phyloP scores from a whole-genome alignment of 768 basidiomycete genomes.

The Xerocomellus amylosporus region DNA sequence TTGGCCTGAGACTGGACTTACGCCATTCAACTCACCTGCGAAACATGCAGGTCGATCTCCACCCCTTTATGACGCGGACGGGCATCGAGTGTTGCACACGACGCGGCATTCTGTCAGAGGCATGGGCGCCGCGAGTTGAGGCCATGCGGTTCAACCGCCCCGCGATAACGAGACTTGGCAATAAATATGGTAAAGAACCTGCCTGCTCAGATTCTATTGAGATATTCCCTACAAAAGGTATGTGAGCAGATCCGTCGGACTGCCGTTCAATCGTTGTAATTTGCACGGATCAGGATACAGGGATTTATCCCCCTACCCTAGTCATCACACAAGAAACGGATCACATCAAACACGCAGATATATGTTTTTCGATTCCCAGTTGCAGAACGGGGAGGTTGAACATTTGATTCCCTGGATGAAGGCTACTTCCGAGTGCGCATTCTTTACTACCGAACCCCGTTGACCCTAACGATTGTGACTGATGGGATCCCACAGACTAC shows the following conservation, averaged over 20 bases:
- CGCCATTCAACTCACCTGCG: constrained; percentile 3
- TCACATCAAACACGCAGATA: constrained; percentile 56
- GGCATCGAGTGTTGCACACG: constrained; percentile 55
- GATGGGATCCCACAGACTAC: constrained; percentile 9
- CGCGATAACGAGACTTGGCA: constrained; percentile 42
- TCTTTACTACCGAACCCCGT: neutral
- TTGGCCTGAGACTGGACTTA: neutral
- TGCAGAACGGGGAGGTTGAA: constrained; percentile 47
- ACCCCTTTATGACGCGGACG: constrained; percentile 68
- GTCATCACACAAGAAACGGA: constrained; percentile 50
- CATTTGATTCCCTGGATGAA: constrained; percentile 54
- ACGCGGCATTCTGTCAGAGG: constrained; percentile 61
- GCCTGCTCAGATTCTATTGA: constrained; percentile 59
- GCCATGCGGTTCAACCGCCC: constrained; percentile 64
- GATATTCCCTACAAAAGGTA: constrained; percentile 67
- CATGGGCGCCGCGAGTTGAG: constrained; percentile 32
- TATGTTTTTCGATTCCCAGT: constrained; percentile 56
- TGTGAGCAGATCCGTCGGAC: constrained; percentile 2
- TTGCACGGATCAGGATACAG: neutral
- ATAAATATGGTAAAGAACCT: constrained; percentile 55
- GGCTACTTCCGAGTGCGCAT: constrained; percentile 30
- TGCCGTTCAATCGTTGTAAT: neutral
- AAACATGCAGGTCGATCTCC: constrained; percentile 45
- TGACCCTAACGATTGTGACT: constrained; percentile 4
- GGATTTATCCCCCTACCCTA: constrained; percentile 59